phyloP scores from a whole-genome alignment of 768 basidiomycete genomes.

The Phaeolepiota aurea region DNA sequence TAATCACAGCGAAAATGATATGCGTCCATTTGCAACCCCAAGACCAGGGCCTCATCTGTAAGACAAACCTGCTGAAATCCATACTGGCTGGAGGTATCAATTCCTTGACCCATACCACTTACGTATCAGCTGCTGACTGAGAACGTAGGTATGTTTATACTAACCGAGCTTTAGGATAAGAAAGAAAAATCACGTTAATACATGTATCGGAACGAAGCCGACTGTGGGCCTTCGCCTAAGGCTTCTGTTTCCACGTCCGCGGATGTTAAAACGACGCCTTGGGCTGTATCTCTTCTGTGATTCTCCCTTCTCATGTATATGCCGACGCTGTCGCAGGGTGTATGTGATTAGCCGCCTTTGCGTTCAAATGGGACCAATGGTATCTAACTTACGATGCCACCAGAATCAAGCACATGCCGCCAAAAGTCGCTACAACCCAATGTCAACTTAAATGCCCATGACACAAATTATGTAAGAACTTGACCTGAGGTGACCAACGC shows the following conservation, averaged over 20 bases:
- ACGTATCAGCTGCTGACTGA: conserved; percentile 8
- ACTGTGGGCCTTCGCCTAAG: conserved; percentile 30
- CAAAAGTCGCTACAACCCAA: conserved; percentile 29
- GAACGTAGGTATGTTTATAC: conserved; percentile 6
- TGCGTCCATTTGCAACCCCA: conserved; percentile 14
- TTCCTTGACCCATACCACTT: conserved; percentile 11
- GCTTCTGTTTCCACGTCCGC: conserved; percentile 36
- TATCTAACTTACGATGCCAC: conserved; percentile 23
- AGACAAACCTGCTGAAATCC: conserved; percentile 1
- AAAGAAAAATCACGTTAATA: conserved; percentile 18
- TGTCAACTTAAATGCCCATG: not conserved
- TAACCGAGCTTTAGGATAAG: not conserved
- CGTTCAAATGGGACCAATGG: not conserved
- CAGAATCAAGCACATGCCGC: conserved; percentile 34
- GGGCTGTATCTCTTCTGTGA: conserved; percentile 29
- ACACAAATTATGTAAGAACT: too few species aligned
- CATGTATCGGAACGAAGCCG: conserved; percentile 39
- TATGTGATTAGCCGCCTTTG: conserved; percentile 3
- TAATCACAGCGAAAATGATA: conserved; percentile 21
- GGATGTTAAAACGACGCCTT: conserved; percentile 30
- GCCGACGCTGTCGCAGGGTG: conserved; percentile 23
- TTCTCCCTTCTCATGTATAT: conserved; percentile 44
- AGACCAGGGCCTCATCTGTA: conserved; percentile 9
- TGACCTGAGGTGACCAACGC: too few species aligned
- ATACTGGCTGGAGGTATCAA: conserved; percentile 15